These are phyloP conservation scores for Ensete ventricosum DNA, from an alignment of 176 grass and related monocot genomes.

Conservation along the genomic window DNA sequence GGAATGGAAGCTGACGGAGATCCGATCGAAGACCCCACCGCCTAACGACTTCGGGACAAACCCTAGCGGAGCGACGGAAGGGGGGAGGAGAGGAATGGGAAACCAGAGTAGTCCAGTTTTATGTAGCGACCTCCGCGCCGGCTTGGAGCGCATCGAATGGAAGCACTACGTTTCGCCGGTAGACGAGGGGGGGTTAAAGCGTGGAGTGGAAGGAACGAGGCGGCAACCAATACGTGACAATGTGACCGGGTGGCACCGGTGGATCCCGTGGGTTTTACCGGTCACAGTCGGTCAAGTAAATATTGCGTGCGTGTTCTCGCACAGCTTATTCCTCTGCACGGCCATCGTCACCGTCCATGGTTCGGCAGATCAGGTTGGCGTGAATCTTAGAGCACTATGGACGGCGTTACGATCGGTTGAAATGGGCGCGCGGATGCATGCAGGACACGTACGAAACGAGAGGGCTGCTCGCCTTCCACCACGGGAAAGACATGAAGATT, in stretches of 20 bases:
- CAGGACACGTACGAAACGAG: too few species aligned
- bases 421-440: too few species aligned
- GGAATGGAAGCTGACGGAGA: background rate
- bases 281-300: background rate
- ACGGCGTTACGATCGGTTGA: too few species aligned
- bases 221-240: background rate
- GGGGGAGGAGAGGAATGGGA: background rate
- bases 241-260: background rate
- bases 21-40: background rate
- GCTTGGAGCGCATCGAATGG: background rate
- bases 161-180: background rate
- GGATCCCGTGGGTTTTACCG: background rate
- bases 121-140: background rate
- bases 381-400: too few species aligned
- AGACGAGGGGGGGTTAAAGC: background rate
- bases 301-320: background rate
- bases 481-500: too few species aligned
- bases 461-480: too few species aligned
- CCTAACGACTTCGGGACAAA: background rate
- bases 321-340: background rate
- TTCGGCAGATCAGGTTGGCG: background rate
- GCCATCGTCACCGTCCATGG: background rate
- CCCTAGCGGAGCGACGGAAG: background rate
- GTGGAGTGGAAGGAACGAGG: background rate
- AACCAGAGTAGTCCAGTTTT: background rate